phyloP scores from a whole-genome alignment of 805 yeast species.

The Zygosaccharomyces bisporus region DNA sequence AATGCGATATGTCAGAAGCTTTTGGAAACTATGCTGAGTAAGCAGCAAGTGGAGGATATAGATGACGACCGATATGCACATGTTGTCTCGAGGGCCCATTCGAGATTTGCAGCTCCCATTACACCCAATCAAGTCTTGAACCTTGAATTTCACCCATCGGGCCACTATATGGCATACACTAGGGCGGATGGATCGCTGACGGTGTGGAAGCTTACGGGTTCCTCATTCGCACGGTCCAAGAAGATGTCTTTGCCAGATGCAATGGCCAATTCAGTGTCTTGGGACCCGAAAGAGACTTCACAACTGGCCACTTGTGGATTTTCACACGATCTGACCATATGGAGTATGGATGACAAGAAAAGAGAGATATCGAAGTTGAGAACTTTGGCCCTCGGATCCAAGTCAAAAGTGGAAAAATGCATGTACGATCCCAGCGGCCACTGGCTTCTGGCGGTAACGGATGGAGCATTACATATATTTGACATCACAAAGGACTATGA shows the following conservation, averaged over 20 bases:
- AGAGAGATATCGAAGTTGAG: conserved; percentile 17
- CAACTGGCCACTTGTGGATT: conserved; percentile 28
- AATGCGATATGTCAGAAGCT: conserved; percentile 11
- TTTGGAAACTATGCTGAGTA: conserved; percentile 9
- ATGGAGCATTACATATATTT: conserved; percentile 39
- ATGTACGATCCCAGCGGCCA: conserved; percentile 47
- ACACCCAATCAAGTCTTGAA: conserved; percentile 23
- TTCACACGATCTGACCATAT: conserved; percentile 21
- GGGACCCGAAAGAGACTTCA: conserved; percentile 24
- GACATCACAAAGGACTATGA: conserved; percentile 35
- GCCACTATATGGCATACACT: conserved; percentile 28
- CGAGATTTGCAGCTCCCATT: conserved; percentile 22
- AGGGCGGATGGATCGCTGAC: conserved; percentile 34
- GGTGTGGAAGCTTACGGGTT: conserved; percentile 21
- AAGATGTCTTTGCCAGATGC: conserved; percentile 18
- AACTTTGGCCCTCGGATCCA: conserved; percentile 12
- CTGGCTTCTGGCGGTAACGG: conserved; percentile 43
- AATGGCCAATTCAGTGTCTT: conserved; percentile 23
- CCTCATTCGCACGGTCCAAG: conserved; percentile 13
- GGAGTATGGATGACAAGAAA: conserved; percentile 22
- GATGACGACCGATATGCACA: conserved; percentile 27
- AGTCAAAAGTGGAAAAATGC: conserved; percentile 21
- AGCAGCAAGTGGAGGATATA: conserved; percentile 15
- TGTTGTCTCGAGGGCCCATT: conserved; percentile 17
- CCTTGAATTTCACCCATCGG: conserved; percentile 30